Conservation (phyloP, 1,284 basidiomycete species). For the Apiotrichum gracile region DNA sequence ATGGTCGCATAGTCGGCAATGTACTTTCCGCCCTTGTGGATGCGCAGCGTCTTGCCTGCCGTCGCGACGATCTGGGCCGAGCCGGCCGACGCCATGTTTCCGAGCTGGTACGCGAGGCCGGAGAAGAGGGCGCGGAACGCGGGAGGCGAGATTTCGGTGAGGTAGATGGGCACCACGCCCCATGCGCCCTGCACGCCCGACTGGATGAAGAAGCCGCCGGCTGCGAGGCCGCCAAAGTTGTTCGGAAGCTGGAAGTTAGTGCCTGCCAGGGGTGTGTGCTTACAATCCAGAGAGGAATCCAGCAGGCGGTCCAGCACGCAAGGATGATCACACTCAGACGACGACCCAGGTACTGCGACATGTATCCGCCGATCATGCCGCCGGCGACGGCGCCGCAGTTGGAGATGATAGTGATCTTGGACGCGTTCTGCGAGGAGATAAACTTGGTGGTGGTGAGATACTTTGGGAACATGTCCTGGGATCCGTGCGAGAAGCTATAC, state of each 20-base stretch:
- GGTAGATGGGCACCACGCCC: conserved; percentile 50
- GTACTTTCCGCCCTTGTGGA: conserved; percentile 41
- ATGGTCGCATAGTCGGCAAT: conserved; percentile 78
- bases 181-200: conserved; percentile 71
- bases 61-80: conserved; percentile 87
- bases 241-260: no score
- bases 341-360: conserved; percentile 80
- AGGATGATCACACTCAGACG: conserved; percentile 55
- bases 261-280: no score
- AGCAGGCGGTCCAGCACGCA: conserved; percentile 49
- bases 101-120: conserved; percentile 76
- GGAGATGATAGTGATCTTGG: conserved; percentile 81
- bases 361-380: conserved; percentile 67
- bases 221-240: conserved; percentile 39
- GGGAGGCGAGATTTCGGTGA: conserved; percentile 75
- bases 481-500: conserved; percentile 80
- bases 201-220: conserved; percentile 59
- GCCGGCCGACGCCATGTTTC: conserved; percentile 74
- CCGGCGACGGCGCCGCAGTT: conserved; percentile 64
- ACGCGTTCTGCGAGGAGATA: conserved; percentile 56
- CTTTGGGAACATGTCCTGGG: conserved; percentile 62
- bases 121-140: conserved; percentile 91
- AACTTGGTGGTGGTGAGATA: conserved; percentile 55
- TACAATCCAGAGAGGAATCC: conserved; percentile 70
- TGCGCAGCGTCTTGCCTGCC: conserved; percentile 49